phyloP scores from a whole-genome alignment of 345 rosid species.

The Crucihimalaya himalaica region DNA sequence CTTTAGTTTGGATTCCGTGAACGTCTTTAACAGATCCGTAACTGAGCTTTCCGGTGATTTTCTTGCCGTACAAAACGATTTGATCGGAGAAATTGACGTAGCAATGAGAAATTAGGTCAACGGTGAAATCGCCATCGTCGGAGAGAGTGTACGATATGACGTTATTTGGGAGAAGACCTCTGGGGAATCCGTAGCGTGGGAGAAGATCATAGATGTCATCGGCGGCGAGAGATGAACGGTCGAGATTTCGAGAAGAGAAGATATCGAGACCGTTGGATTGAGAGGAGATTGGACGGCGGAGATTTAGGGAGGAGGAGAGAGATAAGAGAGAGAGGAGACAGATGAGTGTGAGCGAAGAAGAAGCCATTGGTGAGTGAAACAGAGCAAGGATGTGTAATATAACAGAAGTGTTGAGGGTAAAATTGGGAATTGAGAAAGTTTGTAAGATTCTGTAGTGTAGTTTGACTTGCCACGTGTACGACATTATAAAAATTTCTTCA shows the following conservation, averaged over 20 bases:
- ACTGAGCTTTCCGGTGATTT: constrained; percentile 58
- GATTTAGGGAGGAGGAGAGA: constrained; percentile 2
- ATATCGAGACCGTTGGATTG: constrained; percentile 22
- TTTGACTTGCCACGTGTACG: neutral
- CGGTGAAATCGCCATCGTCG: constrained; percentile 54
- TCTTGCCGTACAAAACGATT: constrained; percentile 55
- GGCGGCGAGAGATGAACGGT: constrained; percentile 29
- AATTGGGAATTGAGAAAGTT: neutral
- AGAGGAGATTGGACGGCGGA: constrained; percentile 23
- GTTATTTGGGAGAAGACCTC: constrained; percentile 64
- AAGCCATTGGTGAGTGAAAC: constrained; percentile 9
- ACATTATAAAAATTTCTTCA: too few relatives aligned
- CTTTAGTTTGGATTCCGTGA: constrained; percentile 69
- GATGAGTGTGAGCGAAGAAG: constrained; percentile 25
- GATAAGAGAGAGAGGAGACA: constrained; percentile 13
- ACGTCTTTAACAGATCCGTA: constrained; percentile 59
- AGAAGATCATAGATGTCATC: constrained; percentile 73
- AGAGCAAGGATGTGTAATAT: neutral
- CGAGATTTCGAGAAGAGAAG: constrained; percentile 28
- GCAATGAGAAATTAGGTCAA: constrained; percentile 48
- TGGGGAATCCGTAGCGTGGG: constrained; percentile 62
- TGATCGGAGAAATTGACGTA: constrained; percentile 58
- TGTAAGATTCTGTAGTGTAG: neutral
- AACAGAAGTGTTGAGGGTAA: neutral
- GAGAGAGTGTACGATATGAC: constrained; percentile 61